Evolutionary conservation across 1,284 basidiomycete genomes (phyloP).

Genomic region (Sporisorium exsertum): DNA sequence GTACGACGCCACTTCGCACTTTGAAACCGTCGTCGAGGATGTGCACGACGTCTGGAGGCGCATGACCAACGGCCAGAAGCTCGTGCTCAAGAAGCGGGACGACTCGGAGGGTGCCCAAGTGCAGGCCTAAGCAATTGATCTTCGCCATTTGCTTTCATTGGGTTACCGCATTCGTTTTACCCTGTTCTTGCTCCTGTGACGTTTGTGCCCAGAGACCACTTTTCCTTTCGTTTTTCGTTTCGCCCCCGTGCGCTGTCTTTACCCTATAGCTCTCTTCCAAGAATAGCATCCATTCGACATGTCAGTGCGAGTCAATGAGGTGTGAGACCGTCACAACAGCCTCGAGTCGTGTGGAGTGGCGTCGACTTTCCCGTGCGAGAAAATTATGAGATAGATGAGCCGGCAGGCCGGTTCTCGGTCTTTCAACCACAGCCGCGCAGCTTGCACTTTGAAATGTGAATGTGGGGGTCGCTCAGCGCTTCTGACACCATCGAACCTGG

Average conservation of each 20-base stretch:
- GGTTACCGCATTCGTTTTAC: neutral
- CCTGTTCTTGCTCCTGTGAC: neutral
- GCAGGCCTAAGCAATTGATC: slow-evolving; percentile 41
- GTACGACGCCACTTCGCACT: slow-evolving; percentile 98
- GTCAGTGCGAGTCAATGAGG: neutral
- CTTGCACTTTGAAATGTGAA: slow-evolving; percentile 2
- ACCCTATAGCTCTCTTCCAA: neutral
- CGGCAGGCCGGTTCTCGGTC: slow-evolving; percentile 14
- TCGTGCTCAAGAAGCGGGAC: slow-evolving; percentile 66
- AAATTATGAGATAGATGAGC: slow-evolving; percentile 3
- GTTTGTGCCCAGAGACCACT: neutral
- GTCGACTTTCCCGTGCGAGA: slow-evolving; percentile 23
- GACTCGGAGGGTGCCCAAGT: slow-evolving; percentile 67
- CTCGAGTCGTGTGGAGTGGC: slow-evolving; percentile 5
- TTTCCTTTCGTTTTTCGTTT: neutral
- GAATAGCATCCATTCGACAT: neutral
- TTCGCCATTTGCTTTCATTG: neutral
- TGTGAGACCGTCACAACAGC: neutral
- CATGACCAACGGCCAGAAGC: slow-evolving; percentile 64
- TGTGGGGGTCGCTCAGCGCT: slow-evolving; percentile 17
- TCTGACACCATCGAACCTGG: neutral
- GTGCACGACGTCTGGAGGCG: slow-evolving; percentile 67
- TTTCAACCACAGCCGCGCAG: slow-evolving; percentile 28
- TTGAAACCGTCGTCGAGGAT: slow-evolving; percentile 80
- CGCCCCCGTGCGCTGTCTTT: slow-evolving; percentile 2